Evolutionary conservation across 2,329 filamentous ascomycete genomes (phyloP), one percentile per base, ranked within the genome.

Genomic region (Sporothrix euskadiensis): DNA sequence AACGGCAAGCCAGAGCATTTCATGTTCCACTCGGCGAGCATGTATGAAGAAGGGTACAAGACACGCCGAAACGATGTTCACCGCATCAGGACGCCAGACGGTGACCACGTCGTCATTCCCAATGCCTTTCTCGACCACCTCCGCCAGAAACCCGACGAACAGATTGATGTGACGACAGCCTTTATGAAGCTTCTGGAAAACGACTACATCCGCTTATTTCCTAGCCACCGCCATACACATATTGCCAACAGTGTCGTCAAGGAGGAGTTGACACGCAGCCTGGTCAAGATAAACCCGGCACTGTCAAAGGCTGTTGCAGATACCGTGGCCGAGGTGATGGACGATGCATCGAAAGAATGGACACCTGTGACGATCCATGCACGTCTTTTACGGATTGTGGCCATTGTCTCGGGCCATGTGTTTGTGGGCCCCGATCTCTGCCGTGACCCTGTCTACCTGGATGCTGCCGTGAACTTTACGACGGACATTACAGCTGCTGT

Each of bases 261-360:
- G 59, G 59, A 69, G 39, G 73, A 74, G 26, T 68, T 74, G 47
- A 74, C 71, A 0, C 66, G 68, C n/a, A 73, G 39, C n/a, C n/a
- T 74, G 22, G 71, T 57, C n/a, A 72, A 66, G 54, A 72, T 72
- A 47, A 72, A 72, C 49, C 71, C 71, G 1, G 22, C 26, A 3
- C 71, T 72, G 9, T 66, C 59, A 3, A 32, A 85, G 8, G 26
- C 56, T 12, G 56, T 57, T 4, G 56, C 56, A 1, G 56, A 57
- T 6, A 57, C 56, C 4, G 56, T 57, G 56, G 56, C 56, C 4
- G 56, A 57, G 26, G 56, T 57, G 9, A 12, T 57, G 56, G 56
- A 26, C 10, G 56, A 57, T 32, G 56, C 56, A 4, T 57, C 56
- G 10, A 22, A 32, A 6, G 56, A 57, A 4, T 57, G 56, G 56